A percentile compares a stretch with the other conserved stretches of the same genome.
These are phyloP conservation scores for Arxiozyma bovina DNA, from an alignment of 1,139 yeast species.

Conservation along the genomic window DNA sequence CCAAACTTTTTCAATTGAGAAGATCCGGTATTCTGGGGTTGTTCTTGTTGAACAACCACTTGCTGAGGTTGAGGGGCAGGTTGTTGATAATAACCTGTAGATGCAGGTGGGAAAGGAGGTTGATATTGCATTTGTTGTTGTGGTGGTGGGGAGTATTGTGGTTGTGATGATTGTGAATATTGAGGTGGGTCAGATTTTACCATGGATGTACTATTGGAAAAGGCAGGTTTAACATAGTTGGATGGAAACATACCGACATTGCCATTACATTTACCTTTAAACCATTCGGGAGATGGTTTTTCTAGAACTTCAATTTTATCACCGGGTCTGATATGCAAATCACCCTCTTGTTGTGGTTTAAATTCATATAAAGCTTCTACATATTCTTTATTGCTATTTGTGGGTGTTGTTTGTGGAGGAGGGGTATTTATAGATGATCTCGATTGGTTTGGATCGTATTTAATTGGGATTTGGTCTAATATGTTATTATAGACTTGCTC, in stretches of 20 bases:
- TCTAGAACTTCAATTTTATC: conserved; percentile 63
- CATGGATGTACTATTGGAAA: conserved; percentile 20
- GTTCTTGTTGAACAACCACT: conserved; percentile 11
- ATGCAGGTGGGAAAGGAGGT: conserved; percentile 16
- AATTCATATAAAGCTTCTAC: conserved; percentile 70
- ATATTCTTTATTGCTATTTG: conserved; percentile 27
- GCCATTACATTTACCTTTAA: conserved; percentile 63
- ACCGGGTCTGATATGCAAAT: conserved; percentile 55
- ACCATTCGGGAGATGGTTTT: conserved; percentile 81
- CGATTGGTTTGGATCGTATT: conserved; percentile 36
- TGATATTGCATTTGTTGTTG: conserved; percentile 14
- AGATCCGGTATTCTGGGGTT: conserved; percentile 11
- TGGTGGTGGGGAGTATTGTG: neutral
- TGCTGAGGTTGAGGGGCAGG: conserved; percentile 13
- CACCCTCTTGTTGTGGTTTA: conserved; percentile 61
- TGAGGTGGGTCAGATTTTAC: conserved; percentile 34
- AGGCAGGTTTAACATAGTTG: conserved; percentile 58
- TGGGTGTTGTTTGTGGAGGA: neutral
- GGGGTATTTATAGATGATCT: conserved; percentile 6
- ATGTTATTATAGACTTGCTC: conserved; percentile 49
- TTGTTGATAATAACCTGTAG: conserved; percentile 10
- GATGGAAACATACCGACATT: conserved; percentile 80
- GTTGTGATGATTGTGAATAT: conserved; percentile 5
- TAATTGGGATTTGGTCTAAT: conserved; percentile 46
- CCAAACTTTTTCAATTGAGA: conserved; percentile 11